Evolutionary conservation across 1,139 yeast species (phyloP).

Genomic region (Taphrina confusa): DNA sequence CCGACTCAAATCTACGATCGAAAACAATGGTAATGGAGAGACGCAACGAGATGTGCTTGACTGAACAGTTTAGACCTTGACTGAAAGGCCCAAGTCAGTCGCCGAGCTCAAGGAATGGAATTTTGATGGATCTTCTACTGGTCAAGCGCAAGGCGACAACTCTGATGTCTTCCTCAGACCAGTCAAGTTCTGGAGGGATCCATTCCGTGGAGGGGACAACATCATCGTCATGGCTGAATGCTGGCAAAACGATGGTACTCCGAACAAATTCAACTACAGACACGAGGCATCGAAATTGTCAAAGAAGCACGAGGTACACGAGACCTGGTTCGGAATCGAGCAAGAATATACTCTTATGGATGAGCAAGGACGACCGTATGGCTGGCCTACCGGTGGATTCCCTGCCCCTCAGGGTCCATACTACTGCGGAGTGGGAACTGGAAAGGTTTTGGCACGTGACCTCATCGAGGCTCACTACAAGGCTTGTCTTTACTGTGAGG

Average conservation of each 20-base stretch:
- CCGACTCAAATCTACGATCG: slow-evolving; percentile 87
- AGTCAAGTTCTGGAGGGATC: slow-evolving; percentile 89
- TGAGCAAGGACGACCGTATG: slow-evolving; percentile 84
- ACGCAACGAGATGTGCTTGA: slow-evolving; percentile 4
- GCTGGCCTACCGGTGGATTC: slow-evolving; percentile 99
- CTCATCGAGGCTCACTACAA: slow-evolving; percentile 98
- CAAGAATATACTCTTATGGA: slow-evolving; percentile 98
- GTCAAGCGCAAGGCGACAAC: slow-evolving; percentile 98
- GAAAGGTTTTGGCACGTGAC: slow-evolving; percentile 97
- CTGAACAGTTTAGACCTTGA: slow-evolving; percentile 55
- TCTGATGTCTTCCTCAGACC: slow-evolving; percentile 95
- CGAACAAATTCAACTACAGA: slow-evolving; percentile 97
- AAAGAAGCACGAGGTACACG: slow-evolving; percentile 84
- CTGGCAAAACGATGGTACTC: slow-evolving; percentile 98
- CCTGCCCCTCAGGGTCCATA: slow-evolving; percentile 99
- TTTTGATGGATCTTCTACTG: slow-evolving; percentile 98
- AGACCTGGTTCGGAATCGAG: slow-evolving; percentile 97
- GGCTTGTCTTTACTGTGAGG: slow-evolving; percentile 92
- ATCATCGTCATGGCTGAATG: slow-evolving; percentile 92
- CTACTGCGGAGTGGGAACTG: slow-evolving; percentile 99
- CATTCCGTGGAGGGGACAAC: slow-evolving; percentile 97
- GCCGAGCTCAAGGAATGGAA: slow-evolving; percentile 98
- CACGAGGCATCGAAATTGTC: slow-evolving; percentile 94
- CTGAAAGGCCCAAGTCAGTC: slow-evolving; percentile 64
- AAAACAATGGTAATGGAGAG: slow-evolving; percentile 60